phyloP scores from a whole-genome alignment of 1,284 basidiomycete species.

The Tylopilus sp. region DNA sequence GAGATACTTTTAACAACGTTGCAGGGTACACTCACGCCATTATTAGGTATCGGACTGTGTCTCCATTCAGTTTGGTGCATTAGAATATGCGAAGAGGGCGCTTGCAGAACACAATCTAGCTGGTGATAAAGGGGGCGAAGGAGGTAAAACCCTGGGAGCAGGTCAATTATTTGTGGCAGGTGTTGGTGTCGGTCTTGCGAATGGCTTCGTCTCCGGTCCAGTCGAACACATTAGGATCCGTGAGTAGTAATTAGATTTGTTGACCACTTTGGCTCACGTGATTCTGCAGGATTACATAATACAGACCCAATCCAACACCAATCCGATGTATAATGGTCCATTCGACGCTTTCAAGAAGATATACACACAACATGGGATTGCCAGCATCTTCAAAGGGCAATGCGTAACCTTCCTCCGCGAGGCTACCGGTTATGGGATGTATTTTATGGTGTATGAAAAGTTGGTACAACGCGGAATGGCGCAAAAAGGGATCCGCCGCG shows the following conservation, averaged over 20 bases:
- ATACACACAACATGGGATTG: slow-evolving; percentile 76
- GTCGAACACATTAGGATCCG: slow-evolving; percentile 99
- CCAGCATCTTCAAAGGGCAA: slow-evolving; percentile 94
- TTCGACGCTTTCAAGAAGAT: slow-evolving; percentile 90
- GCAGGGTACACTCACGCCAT: slow-evolving; percentile 92
- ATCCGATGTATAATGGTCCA: slow-evolving; percentile 84
- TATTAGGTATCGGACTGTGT: slow-evolving; percentile 96
- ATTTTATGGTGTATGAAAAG: slow-evolving; percentile 95
- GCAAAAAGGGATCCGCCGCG: slow-evolving; percentile 74
- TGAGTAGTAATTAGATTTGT: slow-evolving; percentile 51
- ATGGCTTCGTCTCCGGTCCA: slow-evolving; percentile 93
- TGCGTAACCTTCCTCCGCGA: slow-evolving; percentile 91
- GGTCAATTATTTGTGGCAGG: slow-evolving; percentile 85
- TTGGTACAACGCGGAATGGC: slow-evolving; percentile 88
- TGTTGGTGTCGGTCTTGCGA: slow-evolving; percentile 89
- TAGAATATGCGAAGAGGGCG: slow-evolving; percentile 91
- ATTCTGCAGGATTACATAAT: slow-evolving; percentile 64
- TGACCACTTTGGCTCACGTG: slow-evolving; percentile 13
- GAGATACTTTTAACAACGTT: slow-evolving; percentile 8
- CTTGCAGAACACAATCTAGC: slow-evolving; percentile 74
- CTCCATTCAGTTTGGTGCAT: slow-evolving; percentile 95
- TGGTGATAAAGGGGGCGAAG: slow-evolving; percentile 67
- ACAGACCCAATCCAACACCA: slow-evolving; percentile 86
- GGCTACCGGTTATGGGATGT: slow-evolving; percentile 87
- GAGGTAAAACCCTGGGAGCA: slow-evolving; percentile 66